Evolutionary conservation across 176 grass and related monocot species (phyloP), one percentile per base, ranked within the genome.

Genomic region (Zoysia pacifica): DNA sequence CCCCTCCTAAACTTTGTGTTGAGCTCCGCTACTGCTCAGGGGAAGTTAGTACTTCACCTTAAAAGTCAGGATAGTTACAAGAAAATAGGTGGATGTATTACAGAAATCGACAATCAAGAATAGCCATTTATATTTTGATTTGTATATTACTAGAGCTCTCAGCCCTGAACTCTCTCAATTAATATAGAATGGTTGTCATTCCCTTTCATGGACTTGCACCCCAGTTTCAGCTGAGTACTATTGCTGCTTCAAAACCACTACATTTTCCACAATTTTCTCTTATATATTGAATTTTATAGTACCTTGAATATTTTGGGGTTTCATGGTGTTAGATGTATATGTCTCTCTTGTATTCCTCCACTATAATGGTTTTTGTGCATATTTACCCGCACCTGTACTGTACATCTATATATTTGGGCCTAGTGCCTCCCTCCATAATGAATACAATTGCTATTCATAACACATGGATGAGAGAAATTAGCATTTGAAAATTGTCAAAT

Each of bases 191-290:
- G 45, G n/a, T 5, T 59, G 28, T 14, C 16, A 40, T 7, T 18
- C 78, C 7, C 19, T 3, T 36, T 62, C 16, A 28, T 70, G n/a
- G 38, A 45, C 19, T 81, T 62, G 20, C 11, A 65, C 7, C 49
- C n/a, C n/a, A 43, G 58, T 45, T 67, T 35, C 14, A 54, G 19
- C 0, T 12, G 43, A 67, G 59, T 6, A 38, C 45, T 37, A 44
- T 44, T 40, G 18, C 49, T 72, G 9, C 10, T 83, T 62, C 5
- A 56, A 16, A 56, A 56, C 6, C 9, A 2, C 61, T 67, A 53
- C 5, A 48, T 41, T 86, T 11, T 79, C 73, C 50, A 88, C 38
- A 6, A n/a, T 80, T 38, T 28, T 28, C 74, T 62, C 1, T 12
- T n/a, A 69, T 68, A 14, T 44, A 36, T 74, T 68, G 6, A 61